Base-by-base conservation (phyloP, 352 stramenopile species). In the Globisporangium canariense region DNA sequence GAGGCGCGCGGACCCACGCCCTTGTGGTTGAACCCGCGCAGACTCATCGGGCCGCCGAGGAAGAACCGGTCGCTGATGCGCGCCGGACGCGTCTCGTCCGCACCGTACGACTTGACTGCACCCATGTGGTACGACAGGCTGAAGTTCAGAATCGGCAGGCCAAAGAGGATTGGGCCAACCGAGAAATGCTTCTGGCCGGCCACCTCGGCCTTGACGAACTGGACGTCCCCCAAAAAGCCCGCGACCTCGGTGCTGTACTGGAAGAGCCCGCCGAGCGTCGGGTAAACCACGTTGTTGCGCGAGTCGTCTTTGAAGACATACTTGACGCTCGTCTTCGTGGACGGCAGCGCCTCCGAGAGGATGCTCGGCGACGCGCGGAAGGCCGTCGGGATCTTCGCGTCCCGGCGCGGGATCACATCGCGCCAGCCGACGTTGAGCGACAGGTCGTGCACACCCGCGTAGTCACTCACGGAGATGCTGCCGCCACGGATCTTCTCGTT, bases 61-160 rank as follows among this genome's bases (percentile, higher is more conserved):
- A 97, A 96, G 66, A 97, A 98, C 13, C 91, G 86, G 66, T 98
- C 91, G 69, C 89, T 97, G 54, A 98, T 91, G 22, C 86, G 83
- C n/a, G 88, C 86, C 14, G 86, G 84, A n/a, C 82, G 85, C 59
- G 81, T 69, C 57, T 88, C 72, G 53, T 92, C 83, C 50, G 55
- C 68, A n/a, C 83, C 81, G 60, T 90, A 93, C n/a, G 79, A 90
- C 67, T 93, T 92, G 53, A 93, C 74, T 14, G 77, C 86, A 34
- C 86, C 86, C 43, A 94, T 30, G 58, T 92, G 82, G 43, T 88
- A 88, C 25, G 83, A 87, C 18, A 96, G 68, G 58, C 84, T 93
- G 62, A 96, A 87, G 76, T 84, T 96, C 38, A 96, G 60, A 50
- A 91, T 81, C 43, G 88, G 84, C 32, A 88, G 72, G 10, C 80